Evolutionary conservation across 2,329 filamentous ascomycete species (phyloP).

Genomic region (Aspergillus sp.): DNA sequence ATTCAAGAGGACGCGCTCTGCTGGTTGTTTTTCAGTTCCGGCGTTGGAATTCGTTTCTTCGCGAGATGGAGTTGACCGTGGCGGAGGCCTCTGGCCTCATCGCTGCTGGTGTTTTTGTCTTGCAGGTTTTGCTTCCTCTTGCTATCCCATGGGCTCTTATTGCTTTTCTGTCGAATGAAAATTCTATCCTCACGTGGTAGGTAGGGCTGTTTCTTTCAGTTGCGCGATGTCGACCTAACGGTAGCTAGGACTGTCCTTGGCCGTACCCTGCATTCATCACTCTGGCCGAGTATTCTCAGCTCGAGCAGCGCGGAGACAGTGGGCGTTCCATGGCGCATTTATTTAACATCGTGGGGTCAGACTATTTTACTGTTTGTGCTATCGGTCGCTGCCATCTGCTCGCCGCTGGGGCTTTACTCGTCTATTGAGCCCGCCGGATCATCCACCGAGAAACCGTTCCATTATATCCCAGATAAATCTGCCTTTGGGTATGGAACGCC

Average conservation of each 20-base stretch:
- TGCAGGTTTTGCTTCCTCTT: background rate
- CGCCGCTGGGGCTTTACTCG: conserved; percentile 49
- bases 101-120: conserved; percentile 27
- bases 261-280: conserved; percentile 38
- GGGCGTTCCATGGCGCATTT: conserved; percentile 27
- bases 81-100: conserved; percentile 44
- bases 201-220: background rate
- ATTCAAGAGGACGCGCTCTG: background rate
- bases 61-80: conserved; percentile 26
- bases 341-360: background rate
- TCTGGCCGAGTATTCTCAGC: conserved; percentile 45
- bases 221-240: background rate
- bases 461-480: conserved; percentile 39
- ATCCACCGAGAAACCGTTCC: conserved; percentile 28
- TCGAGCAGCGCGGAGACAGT: conserved; percentile 36
- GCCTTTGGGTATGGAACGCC: conserved; percentile 44
- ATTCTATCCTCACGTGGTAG: conserved; percentile 42
- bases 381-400: conserved; percentile 46
- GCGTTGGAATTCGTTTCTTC: background rate
- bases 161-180: conserved; percentile 31
- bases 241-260: conserved; percentile 26
- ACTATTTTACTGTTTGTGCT: conserved; percentile 27
- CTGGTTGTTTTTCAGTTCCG: background rate
- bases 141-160: background rate
- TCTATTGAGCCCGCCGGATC: conserved; percentile 26